Base-by-base conservation (phyloP, 140 eudicot species). In the Bidens hawaiensis region DNA sequence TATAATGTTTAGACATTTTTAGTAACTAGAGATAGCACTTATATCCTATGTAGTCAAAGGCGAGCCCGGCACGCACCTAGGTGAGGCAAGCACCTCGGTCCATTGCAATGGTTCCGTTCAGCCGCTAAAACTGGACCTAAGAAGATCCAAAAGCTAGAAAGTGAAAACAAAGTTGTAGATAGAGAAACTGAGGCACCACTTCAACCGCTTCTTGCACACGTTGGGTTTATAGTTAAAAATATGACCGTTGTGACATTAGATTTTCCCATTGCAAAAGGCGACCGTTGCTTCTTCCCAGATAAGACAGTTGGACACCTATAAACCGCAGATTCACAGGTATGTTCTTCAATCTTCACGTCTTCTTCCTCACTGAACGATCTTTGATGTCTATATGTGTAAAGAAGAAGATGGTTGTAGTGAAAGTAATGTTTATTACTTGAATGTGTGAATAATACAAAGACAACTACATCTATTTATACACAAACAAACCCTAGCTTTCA, bases 291-390 rank as follows among this genome's bases (percentile, higher is more conserved):
- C 50, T 16, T 43, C 0, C 50, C n/a, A 43, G 16, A 43, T 0
- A 15, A n/a, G 4, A 49, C 56, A 5, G n/a, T 50, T 13, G 17
- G 33, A 23, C 36, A 38, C 13, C 0, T 13, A 36, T 10, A 36
- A 38, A 25, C 14, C 12, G 26, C 21, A 25, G 34, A 53, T 53
- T 25, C 17, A 16, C 60, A 53, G 10, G 36, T 53, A 53, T 53
- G 60, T 53, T 53, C 60, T 53, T 52, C 11, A 52, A 24, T 26
- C 34, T 52, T 52, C 59, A 13, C 59, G 24, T 52, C 59, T 52
- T 52, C 59, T 21, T 24, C 59, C 21, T 52, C 59, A 52, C 18
- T 0, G 9, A 25, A 52, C 19, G 34, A 24, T 52, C 16, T 25
- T 14, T 52, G 19, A 25, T 52, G 13, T 25, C 34, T 25, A 24